Percentiles rank a stretch among this genome's conserved stretches.
Conservation (phyloP, 2,329 filamentous ascomycete species). For the Colletotrichum eleusines region DNA sequence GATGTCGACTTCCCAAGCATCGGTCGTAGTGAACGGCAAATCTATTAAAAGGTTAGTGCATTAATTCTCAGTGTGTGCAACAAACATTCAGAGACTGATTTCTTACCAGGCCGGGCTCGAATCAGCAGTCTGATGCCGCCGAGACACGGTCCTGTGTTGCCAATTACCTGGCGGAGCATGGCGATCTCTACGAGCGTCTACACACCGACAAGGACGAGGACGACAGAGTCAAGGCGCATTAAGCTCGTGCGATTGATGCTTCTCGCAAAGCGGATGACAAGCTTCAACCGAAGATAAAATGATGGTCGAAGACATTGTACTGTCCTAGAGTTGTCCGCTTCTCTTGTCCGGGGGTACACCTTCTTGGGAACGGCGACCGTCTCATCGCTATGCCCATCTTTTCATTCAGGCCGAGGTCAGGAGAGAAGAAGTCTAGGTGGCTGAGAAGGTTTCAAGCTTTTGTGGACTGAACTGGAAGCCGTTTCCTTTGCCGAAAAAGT, state of each 20-base stretch:
- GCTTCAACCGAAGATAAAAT: not conserved
- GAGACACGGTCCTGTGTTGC: not conserved
- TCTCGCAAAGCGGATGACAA: not conserved
- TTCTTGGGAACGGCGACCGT: not conserved
- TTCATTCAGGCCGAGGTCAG: fast-evolving
- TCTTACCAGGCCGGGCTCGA: not conserved
- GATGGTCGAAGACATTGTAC: not conserved
- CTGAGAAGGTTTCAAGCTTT: no score
- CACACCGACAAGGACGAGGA: not conserved
- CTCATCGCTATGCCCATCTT: no score
- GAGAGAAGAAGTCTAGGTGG: not conserved
- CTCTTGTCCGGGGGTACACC: no score
- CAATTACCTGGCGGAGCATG: not conserved
- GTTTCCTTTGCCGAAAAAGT: no score
- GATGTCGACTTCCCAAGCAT: conserved; percentile 5
- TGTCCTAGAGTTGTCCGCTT: no score
- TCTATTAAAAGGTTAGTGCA: not conserved
- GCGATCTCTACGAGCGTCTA: conserved; percentile 11
- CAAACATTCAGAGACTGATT: not conserved
- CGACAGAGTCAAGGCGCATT: not conserved
- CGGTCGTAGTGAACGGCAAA: conserved; percentile 14
- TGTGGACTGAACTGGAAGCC: no score
- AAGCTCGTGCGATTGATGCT: conserved; percentile 1
- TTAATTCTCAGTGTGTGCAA: no score
- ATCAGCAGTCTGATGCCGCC: not conserved